These are phyloP conservation scores for Monosiga brevicollis DNA, from an alignment of 78 protist genomes.

Conservation along the genomic window DNA sequence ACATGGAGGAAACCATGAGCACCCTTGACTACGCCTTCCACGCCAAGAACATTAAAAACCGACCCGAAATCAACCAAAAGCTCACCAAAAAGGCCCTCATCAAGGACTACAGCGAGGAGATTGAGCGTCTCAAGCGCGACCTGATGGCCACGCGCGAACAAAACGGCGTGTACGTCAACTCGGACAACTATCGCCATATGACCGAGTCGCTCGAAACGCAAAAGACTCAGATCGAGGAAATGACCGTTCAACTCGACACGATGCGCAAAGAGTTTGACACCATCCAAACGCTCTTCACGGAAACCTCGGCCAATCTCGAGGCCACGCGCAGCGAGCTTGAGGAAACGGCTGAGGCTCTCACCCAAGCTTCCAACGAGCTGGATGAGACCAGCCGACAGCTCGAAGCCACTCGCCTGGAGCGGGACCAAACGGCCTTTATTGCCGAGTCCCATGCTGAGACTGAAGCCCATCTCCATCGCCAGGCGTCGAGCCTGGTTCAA, in stretches of 20 bases:
- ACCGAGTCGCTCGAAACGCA: not conserved
- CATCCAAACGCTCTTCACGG: not conserved
- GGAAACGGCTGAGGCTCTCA: not conserved
- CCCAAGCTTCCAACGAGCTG: not conserved
- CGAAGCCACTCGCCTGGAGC: not conserved
- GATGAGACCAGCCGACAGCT: not conserved
- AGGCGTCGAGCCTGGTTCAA: not conserved
- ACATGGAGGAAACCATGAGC: constrained; percentile 68
- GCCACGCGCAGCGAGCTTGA: not conserved
- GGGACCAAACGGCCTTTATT: not conserved
- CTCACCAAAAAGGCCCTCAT: constrained; percentile 51
- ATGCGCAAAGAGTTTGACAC: not conserved
- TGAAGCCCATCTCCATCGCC: not conserved
- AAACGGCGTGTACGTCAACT: constrained; percentile 30
- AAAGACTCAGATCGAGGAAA: not conserved
- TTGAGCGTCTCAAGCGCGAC: constrained; percentile 40
- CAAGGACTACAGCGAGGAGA: constrained; percentile 19
- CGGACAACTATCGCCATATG: not conserved
- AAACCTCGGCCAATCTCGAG: not conserved
- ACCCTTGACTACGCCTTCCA: constrained; percentile 80
- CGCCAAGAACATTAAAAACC: constrained; percentile 76
- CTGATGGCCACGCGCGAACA: constrained; percentile 40
- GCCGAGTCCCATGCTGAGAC: not conserved
- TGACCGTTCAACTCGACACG: not conserved
- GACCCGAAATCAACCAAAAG: constrained; percentile 72